Percentiles rank a stretch among this genome's conserved stretches.
Evolutionary conservation across 148 eudicot genomes (phyloP).

Genomic region (Drosera capensis): DNA sequence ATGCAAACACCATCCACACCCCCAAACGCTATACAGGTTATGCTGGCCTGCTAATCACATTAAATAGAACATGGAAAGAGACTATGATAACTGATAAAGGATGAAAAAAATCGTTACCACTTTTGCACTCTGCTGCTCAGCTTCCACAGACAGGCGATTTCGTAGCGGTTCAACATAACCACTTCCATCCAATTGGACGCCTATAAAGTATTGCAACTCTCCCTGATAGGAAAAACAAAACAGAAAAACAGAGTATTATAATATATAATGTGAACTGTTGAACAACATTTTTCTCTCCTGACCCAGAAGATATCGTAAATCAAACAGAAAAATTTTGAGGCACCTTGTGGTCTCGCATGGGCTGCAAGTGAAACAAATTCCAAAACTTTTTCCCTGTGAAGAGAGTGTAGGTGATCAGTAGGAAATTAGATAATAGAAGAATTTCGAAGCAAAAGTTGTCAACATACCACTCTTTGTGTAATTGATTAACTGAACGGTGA

Average conservation of each 20-base stretch:
- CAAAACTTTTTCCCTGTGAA: conserved; percentile 91
- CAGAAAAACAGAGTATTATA: conserved; percentile 5
- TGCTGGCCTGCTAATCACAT: too few relatives aligned
- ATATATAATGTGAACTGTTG: too few relatives aligned
- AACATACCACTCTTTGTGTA: conserved; percentile 87
- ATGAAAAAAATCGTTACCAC: conserved; percentile 29
- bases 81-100: neutral
- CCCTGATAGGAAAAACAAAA: conserved; percentile 37
- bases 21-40: too few relatives aligned
- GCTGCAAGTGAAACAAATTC: conserved; percentile 98
- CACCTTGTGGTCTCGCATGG: conserved; percentile 99
- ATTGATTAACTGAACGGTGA: conserved; percentile 92
- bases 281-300: too few relatives aligned
- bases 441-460: too few relatives aligned
- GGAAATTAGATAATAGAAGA: too few relatives aligned
- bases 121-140: conserved; percentile 76
- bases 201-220: conserved; percentile 94
- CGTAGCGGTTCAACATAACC: conserved; percentile 87
- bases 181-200: conserved; percentile 99
- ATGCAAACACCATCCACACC: too few relatives aligned
- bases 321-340: neutral
- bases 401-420: too few relatives aligned
- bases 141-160: conserved; percentile 75
- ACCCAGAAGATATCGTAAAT: conserved; percentile 8
- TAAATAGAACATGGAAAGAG: neutral